Conservation (phyloP, 148 eudicot genomes). For the Vaccinium corymbosum region DNA sequence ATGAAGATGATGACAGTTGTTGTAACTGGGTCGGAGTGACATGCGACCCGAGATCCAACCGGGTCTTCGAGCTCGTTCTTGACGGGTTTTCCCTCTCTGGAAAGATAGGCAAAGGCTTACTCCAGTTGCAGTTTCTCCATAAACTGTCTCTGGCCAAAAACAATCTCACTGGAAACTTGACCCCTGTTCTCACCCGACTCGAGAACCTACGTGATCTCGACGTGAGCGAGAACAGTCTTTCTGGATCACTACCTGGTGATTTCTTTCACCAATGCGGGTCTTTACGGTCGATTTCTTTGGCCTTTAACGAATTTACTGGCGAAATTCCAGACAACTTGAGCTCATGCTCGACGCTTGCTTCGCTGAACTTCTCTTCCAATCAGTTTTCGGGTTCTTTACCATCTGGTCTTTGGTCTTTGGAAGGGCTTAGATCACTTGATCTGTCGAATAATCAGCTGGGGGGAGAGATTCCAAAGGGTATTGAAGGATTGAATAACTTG, state of each 20-base stretch:
- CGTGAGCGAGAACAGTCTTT: constrained; percentile 63
- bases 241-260: constrained; percentile 52
- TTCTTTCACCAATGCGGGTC: constrained; percentile 82
- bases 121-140: constrained; percentile 52
- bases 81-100: constrained; percentile 77
- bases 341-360: constrained; percentile 49
- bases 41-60: constrained; percentile 74
- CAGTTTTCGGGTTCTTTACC: constrained; percentile 59
- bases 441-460: constrained; percentile 59
- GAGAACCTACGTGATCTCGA: constrained; percentile 60
- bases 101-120: constrained; percentile 61
- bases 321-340: constrained; percentile 56
- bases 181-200: constrained; percentile 43
- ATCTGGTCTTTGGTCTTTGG: constrained; percentile 61
- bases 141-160: constrained; percentile 71
- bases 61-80: constrained; percentile 78
- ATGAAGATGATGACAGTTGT: constrained; percentile 82
- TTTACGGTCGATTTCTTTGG: constrained; percentile 59
- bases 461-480: constrained; percentile 63
- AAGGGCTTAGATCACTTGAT: constrained; percentile 66
- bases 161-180: constrained; percentile 59
- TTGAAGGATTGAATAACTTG: constrained; percentile 51
- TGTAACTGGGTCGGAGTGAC: constrained; percentile 73
- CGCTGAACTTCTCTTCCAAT: constrained; percentile 54
- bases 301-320: constrained; percentile 60